Evolutionary conservation across 1,284 basidiomycete species (phyloP).

Genomic region (Sanguinoderma infundibulare): DNA sequence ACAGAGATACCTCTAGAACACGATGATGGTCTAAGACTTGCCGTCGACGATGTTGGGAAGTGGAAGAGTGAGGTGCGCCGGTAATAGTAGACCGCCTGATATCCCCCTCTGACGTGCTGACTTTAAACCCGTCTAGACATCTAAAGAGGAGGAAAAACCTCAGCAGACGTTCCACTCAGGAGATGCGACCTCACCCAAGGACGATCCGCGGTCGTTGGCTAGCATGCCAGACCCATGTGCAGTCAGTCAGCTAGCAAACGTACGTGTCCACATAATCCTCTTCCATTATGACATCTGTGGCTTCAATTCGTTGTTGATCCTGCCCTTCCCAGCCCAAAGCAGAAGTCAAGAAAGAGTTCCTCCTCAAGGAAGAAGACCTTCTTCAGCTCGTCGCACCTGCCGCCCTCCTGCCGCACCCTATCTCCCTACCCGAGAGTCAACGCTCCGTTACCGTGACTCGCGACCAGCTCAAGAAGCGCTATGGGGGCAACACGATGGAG

Average conservation of each 20-base stretch:
- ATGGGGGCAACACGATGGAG: slow-evolving; percentile 39
- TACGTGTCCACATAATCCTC: neutral
- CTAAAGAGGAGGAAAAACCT: neutral
- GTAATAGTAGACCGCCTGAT: neutral
- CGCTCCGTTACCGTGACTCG: slow-evolving; percentile 29
- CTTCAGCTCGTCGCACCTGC: slow-evolving; percentile 8
- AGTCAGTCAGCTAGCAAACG: neutral
- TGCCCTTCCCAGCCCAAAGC: slow-evolving; percentile 10
- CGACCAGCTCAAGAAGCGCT: slow-evolving; percentile 36
- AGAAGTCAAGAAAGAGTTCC: slow-evolving; percentile 20
- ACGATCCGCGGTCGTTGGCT: neutral
- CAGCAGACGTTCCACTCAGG: neutral
- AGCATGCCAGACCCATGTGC: neutral
- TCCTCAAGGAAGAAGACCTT: slow-evolving; percentile 20
- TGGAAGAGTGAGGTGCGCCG: neutral
- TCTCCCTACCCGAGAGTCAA: slow-evolving; percentile 10
- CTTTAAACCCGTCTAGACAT: neutral
- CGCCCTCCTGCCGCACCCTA: slow-evolving; percentile 15
- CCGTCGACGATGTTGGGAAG: neutral
- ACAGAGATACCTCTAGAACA: neutral
- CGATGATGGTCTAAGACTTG: too few relatives aligned
- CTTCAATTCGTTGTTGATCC: neutral
- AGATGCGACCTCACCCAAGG: neutral
- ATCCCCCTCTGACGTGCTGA: neutral
- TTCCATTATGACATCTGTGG: neutral